Percentiles rank a stretch among this genome's conserved stretches.
phyloP scores from a whole-genome alignment of 2,329 filamentous ascomycete species.

The Fusarium graminum region DNA sequence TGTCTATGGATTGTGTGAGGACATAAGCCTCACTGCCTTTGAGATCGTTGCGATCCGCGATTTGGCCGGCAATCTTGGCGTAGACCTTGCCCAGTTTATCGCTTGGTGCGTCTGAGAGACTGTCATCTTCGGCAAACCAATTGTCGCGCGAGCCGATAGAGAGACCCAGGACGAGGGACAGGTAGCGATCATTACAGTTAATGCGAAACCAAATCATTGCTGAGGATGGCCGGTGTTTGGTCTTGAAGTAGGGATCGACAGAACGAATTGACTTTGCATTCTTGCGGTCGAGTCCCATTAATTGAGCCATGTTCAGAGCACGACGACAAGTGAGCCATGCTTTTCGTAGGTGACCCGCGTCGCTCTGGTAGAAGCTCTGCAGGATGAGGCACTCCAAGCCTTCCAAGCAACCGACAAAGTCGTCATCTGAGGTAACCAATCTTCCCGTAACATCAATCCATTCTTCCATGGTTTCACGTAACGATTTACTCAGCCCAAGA shows the following conservation, averaged over 20 bases:
- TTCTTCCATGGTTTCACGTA: constrained; percentile 41
- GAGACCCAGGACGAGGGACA: constrained; percentile 65
- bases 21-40: constrained; percentile 55
- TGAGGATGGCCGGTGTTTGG: constrained; percentile 46
- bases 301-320: constrained; percentile 64
- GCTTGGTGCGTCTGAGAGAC: constrained; percentile 52
- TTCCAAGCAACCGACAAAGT: constrained; percentile 64
- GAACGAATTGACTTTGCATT: constrained; percentile 54
- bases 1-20: constrained; percentile 59
- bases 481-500: constrained; percentile 44
- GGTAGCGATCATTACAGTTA: constrained; percentile 63
- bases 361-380: constrained; percentile 63
- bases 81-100: constrained; percentile 62
- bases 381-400: constrained; percentile 66
- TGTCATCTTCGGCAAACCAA: constrained; percentile 52
- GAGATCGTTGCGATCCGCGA: constrained; percentile 62
- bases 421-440: constrained; percentile 64
- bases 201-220: constrained; percentile 63
- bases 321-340: constrained; percentile 66
- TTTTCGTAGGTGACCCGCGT: constrained; percentile 66
- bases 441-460: constrained; percentile 53
- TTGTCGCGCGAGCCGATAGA: constrained; percentile 59
- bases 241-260: constrained; percentile 53
- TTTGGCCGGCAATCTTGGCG: constrained; percentile 57
- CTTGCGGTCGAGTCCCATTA: constrained; percentile 62